These are phyloP conservation scores for Vachellia pachyceras DNA, from an alignment of 306 rosid species.

Conservation along the genomic window DNA sequence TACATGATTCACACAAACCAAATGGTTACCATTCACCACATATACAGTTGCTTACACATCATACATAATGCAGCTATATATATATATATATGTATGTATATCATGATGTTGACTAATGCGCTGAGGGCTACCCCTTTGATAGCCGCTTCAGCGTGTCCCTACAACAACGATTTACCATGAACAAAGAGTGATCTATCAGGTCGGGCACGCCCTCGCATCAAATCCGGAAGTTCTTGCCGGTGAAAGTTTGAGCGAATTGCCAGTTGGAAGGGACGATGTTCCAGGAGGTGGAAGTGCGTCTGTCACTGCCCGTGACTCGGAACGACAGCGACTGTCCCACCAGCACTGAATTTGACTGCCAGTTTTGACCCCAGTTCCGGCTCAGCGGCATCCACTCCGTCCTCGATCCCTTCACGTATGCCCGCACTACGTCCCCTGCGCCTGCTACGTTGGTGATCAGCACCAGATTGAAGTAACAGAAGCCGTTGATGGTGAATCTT, in stretches of 20 bases:
- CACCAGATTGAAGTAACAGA: conserved; percentile 94
- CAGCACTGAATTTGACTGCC: conserved; percentile 90
- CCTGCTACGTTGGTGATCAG: conserved; percentile 93
- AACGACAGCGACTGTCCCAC: conserved; percentile 81
- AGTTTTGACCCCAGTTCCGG: conserved; percentile 97
- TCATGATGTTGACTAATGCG: conserved; percentile 37
- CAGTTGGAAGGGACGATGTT: conserved; percentile 77
- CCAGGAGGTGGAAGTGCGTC: conserved; percentile 92
- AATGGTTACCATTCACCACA: conserved; percentile 9
- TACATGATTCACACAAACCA: not conserved
- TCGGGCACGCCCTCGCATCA: no score
- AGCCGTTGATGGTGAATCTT: conserved; percentile 86
- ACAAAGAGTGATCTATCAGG: no score
- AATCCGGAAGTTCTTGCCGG: conserved; percentile 87
- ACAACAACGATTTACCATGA: not conserved
- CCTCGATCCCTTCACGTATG: conserved; percentile 73
- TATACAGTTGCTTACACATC: conserved; percentile 31
- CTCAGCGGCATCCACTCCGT: conserved; percentile 93
- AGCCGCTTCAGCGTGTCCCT: conserved; percentile 76
- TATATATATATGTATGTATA: not conserved
- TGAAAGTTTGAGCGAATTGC: conserved; percentile 96
- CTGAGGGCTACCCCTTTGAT: conserved; percentile 69
- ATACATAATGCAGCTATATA: conserved; percentile 3
- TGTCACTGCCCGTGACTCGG: conserved; percentile 77
- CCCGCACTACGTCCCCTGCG: conserved; percentile 83